Evolutionary conservation across 2,329 filamentous ascomycete species (phyloP).

Genomic region (Kalmusia sp.): DNA sequence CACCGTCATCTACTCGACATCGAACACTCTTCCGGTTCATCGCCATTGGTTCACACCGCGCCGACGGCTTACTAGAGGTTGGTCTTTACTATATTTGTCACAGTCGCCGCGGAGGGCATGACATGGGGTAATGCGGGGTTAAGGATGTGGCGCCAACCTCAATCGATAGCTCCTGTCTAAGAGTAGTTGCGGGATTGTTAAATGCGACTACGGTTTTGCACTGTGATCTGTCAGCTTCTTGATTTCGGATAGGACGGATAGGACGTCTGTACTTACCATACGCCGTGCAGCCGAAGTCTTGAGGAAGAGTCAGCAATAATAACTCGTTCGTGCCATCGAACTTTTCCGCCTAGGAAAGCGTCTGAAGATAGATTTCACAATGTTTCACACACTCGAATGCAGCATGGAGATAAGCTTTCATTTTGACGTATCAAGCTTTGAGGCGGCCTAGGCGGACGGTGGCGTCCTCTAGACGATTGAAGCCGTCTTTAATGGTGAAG

Average conservation of each 20-base stretch:
- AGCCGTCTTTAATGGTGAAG: too few species aligned
- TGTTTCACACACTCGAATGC: too few species aligned
- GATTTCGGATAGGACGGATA: background rate
- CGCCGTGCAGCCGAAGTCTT: too few species aligned
- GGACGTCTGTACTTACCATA: background rate
- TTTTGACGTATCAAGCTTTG: constrained; percentile 1
- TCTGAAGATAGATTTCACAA: too few species aligned
- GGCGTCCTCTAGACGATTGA: background rate
- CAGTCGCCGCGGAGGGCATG: background rate
- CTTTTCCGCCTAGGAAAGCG: too few species aligned
- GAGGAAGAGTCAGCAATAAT: too few species aligned
- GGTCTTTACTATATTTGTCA: background rate
- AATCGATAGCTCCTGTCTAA: background rate
- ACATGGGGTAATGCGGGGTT: constrained; percentile 9
- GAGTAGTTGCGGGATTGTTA: background rate
- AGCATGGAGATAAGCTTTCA: background rate
- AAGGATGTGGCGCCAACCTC: background rate
- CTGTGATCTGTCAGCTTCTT: background rate
- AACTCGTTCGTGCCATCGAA: too few species aligned
- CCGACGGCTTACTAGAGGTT: background rate
- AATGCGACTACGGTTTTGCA: background rate
- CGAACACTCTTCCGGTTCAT: background rate
- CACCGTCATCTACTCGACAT: too few species aligned
- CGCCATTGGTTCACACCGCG: background rate
- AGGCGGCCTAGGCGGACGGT: background rate